A percentile compares a stretch with the other conserved stretches of the same genome.
Evolutionary conservation across 306 rosid species (phyloP).

Genomic region (Cucumis sativus): Cucumber_9930_V3 NC_026656.2:21004001-21004500

Average conservation of each 20-base stretch:
- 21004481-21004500: not conserved
- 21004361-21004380: not conserved
- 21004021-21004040: conserved; percentile 75
- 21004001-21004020: conserved; percentile 68
- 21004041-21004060: conserved; percentile 36
- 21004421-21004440: too few relatives aligned
- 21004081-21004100: not conserved
- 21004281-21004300: not conserved
- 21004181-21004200: conserved; percentile 3
- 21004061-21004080: not conserved
- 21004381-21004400: not conserved
- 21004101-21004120: not conserved
- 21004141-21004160: not conserved
- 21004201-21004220: conserved; percentile 5
- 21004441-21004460: not conserved
- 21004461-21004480: not conserved
- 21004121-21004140: not conserved
- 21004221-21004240: not conserved
- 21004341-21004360: not conserved
- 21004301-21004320: not conserved
- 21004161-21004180: not conserved
- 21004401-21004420: not conserved
- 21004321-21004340: not conserved
- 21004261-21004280: not conserved
- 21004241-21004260: not conserved